These are phyloP conservation scores for Beta lomatogona DNA, from an alignment of 179 eudicot genomes.

Conservation along the genomic window DNA sequence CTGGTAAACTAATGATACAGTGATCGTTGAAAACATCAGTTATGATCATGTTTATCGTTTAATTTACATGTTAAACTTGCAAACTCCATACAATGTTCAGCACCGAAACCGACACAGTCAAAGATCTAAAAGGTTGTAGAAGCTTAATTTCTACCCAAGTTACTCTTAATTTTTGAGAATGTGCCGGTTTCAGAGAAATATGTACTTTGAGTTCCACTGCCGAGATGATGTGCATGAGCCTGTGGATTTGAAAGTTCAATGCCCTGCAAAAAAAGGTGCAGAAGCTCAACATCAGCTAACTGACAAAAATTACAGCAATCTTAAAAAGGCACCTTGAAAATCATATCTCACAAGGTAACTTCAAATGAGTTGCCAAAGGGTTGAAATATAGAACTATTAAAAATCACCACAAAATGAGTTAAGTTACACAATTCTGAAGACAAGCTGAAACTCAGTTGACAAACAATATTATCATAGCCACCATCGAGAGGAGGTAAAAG, in stretches of 20 bases:
- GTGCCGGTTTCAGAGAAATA: constrained; percentile 97
- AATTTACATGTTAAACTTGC: neutral
- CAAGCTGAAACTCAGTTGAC: neutral
- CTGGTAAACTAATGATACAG: neutral
- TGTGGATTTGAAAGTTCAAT: constrained; percentile 95
- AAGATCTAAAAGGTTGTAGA: neutral
- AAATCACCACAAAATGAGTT: neutral
- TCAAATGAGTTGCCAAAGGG: neutral
- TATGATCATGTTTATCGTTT: no score
- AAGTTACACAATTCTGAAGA: neutral
- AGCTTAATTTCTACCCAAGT: constrained; percentile 45
- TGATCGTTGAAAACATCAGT: neutral
- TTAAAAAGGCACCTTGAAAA: neutral
- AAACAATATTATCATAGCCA: neutral
- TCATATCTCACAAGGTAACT: neutral
- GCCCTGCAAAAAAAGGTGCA: constrained; percentile 54
- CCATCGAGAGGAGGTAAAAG: no score
- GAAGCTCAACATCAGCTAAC: constrained; percentile 12
- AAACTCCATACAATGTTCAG: neutral
- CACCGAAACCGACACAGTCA: neutral
- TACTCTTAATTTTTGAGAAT: constrained; percentile 88
- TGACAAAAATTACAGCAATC: neutral
- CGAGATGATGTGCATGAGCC: constrained; percentile 86
- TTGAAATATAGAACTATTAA: neutral
- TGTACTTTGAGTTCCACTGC: constrained; percentile 91